Base-by-base conservation (phyloP, 306 rosid species). In the Dryas alaskensis region DNA sequence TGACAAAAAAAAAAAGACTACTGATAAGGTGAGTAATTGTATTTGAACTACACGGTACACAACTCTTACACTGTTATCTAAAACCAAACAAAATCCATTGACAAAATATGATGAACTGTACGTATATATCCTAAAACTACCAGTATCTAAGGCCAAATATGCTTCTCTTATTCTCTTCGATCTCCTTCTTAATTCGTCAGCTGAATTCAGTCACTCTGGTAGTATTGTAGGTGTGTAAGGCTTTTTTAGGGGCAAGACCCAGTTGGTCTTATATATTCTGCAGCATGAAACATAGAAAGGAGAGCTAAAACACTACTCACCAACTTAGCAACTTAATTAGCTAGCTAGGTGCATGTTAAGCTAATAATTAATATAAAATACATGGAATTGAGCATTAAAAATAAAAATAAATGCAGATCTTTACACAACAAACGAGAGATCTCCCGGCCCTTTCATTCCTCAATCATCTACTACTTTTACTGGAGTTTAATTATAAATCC, bases 401-500 rank as follows among this genome's bases (percentile, higher is more conserved):
- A 48, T 72, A 1, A 76, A 81, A 83, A 84, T 76, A 84, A 86
- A 69, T 80, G 79, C 16, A 59, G 57, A 72, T 86, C 79, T 31
- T 55, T 77, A 81, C 89, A 69, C 88, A 79, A 49, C 43, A 70
- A 77, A 80, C 85, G 64, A 86, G 85, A 84, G 83, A 84, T 79
- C 86, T 86, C 80, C 86, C 2, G 13, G 12, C 58, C 37, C 89
- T 78, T 80, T 90, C 90, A 90, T 77, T 83, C 88, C 76, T 79
- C 90, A 83, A 83, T 90, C 86, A 87, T 88, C 82, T 76, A 80
- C 80, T 74, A 81, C 91, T 78, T 84, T 85, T 76, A 85, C 87
- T 75, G 76, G 44, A 81, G 79, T 84, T 81, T 80, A 80, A 70
- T 48, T 17, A 64, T 57, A 70, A 22, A 66, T 7, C 45, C 5